Evolutionary conservation across 1,139 yeast genomes (phyloP).

Genomic region (Geotrichum cucujoidarum): DNA sequence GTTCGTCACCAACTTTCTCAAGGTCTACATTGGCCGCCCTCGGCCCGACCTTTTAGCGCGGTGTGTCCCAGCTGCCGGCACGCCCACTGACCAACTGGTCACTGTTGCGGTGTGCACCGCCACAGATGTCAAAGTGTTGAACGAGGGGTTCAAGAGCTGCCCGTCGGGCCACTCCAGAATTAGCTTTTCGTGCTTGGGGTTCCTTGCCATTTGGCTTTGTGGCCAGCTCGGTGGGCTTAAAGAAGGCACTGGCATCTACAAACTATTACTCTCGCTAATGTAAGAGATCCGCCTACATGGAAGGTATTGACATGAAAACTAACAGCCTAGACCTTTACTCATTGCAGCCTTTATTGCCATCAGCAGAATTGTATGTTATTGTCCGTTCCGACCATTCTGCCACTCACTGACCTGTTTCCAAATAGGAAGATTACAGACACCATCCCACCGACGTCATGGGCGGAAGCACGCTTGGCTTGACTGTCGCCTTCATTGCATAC

Average conservation of each 20-base stretch:
- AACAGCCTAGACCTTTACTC: constrained; percentile 11
- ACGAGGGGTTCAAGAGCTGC: constrained; percentile 72
- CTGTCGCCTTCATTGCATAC: constrained; percentile 48
- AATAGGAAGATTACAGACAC: constrained; percentile 71
- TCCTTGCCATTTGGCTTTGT: constrained; percentile 55
- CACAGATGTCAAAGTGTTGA: constrained; percentile 30
- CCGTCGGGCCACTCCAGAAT: constrained; percentile 80
- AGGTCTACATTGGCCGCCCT: constrained; percentile 73
- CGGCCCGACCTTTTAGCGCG: constrained; percentile 75
- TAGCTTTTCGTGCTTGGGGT: constrained; percentile 64
- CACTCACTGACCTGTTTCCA: constrained; percentile 1
- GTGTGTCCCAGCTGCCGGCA: constrained; percentile 50
- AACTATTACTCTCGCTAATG: constrained; percentile 28
- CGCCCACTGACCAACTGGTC: constrained; percentile 40
- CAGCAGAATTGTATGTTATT: constrained; percentile 16
- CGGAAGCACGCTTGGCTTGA: constrained; percentile 52
- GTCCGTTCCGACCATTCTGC: constrained; percentile 40
- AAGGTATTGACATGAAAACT: neutral
- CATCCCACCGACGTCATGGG: constrained; percentile 62
- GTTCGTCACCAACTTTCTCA: constrained; percentile 52
- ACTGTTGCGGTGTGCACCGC: constrained; percentile 54
- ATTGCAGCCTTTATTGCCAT: constrained; percentile 18
- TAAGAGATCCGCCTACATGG: neutral
- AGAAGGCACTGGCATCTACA: constrained; percentile 34
- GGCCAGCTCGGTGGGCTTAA: constrained; percentile 49